Evolutionary conservation across 176 grass and related monocot genomes (phyloP).

Genomic region (Olyra latifolia): DNA sequence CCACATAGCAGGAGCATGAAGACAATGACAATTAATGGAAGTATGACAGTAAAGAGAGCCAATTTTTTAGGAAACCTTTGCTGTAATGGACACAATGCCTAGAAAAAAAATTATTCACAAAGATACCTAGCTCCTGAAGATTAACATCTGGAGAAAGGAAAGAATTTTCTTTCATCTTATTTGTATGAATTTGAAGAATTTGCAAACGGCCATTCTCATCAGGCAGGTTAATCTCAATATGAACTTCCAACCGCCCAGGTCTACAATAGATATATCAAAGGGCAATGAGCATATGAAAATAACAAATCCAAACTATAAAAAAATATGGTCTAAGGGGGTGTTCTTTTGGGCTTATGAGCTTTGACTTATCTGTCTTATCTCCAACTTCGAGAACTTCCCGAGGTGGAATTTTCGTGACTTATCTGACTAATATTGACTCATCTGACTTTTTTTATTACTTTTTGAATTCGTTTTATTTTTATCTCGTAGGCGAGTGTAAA

Average conservation of each 20-base stretch:
- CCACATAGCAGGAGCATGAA: neutral
- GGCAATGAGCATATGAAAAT: conserved; percentile 21
- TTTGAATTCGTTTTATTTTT: too few species aligned
- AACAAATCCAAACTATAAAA: conserved; percentile 13
- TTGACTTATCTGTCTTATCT: too few species aligned
- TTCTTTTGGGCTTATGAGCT: too few species aligned
- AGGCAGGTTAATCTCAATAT: conserved; percentile 97
- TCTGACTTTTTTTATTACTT: too few species aligned
- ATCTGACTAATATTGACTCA: too few species aligned
- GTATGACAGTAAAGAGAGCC: neutral
- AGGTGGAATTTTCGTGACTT: too few species aligned
- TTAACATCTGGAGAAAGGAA: conserved; percentile 93
- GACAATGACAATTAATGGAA: neutral
- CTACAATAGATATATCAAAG: conserved; percentile 44
- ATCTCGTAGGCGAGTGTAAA: too few species aligned
- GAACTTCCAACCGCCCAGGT: conserved; percentile 93
- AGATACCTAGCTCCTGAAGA: conserved; percentile 77
- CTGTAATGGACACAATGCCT: conserved; percentile 2
- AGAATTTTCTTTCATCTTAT: conserved; percentile 96
- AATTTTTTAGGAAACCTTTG: conserved; percentile 18
- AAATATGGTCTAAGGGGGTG: conserved; percentile 13
- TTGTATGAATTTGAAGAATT: conserved; percentile 99
- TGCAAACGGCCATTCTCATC: conserved; percentile 98
- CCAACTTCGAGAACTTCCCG: too few species aligned
- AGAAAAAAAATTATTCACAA: neutral